phyloP scores from a whole-genome alignment of 2,329 filamentous ascomycete genomes.

The Bertia moriformis region DNA sequence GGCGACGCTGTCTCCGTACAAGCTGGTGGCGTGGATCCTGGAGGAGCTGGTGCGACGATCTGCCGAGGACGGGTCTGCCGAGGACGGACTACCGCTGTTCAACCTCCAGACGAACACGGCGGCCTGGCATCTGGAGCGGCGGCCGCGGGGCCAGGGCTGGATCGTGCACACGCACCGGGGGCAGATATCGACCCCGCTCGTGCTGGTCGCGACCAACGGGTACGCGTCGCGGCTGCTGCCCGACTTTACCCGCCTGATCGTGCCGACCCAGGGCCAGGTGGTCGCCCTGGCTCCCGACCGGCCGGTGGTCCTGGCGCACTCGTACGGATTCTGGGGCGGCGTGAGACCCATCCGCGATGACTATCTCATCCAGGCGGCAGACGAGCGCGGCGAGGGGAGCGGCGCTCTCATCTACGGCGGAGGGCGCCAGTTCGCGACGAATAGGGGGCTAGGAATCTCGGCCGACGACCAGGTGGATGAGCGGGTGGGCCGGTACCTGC shows the following conservation, averaged over 20 bases:
- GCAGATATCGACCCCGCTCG: conserved; percentile 40
- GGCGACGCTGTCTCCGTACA: conserved; percentile 69
- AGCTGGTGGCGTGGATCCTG: conserved; percentile 61
- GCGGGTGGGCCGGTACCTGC: conserved; percentile 38
- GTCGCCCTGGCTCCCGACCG: conserved; percentile 40
- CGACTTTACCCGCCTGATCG: conserved; percentile 52
- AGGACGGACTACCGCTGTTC: conserved; percentile 28
- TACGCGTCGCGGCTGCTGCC: conserved; percentile 70
- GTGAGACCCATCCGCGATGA: conserved; percentile 55
- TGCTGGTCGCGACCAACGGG: conserved; percentile 70
- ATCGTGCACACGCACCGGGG: conserved; percentile 55
- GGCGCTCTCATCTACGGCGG: conserved; percentile 60
- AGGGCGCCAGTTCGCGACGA: conserved; percentile 39
- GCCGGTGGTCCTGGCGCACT: conserved; percentile 29
- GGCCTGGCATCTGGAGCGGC: conserved; percentile 31
- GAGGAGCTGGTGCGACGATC: conserved; percentile 31
- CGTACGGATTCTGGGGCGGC: conserved; percentile 47
- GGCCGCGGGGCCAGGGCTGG: conserved; percentile 29
- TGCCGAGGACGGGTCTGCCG: no score
- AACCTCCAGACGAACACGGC: conserved; percentile 67
- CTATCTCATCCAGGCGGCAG: conserved; percentile 59
- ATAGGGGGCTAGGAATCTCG: conserved; percentile 38
- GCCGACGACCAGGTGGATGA: conserved; percentile 44
- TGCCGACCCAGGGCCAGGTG: conserved; percentile 66
- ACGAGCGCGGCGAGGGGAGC: no score